A percentile compares a stretch with the other conserved stretches of the same genome.
phyloP scores from a whole-genome alignment of 2,329 filamentous ascomycete genomes.

The Aureobasidium sp. region DNA sequence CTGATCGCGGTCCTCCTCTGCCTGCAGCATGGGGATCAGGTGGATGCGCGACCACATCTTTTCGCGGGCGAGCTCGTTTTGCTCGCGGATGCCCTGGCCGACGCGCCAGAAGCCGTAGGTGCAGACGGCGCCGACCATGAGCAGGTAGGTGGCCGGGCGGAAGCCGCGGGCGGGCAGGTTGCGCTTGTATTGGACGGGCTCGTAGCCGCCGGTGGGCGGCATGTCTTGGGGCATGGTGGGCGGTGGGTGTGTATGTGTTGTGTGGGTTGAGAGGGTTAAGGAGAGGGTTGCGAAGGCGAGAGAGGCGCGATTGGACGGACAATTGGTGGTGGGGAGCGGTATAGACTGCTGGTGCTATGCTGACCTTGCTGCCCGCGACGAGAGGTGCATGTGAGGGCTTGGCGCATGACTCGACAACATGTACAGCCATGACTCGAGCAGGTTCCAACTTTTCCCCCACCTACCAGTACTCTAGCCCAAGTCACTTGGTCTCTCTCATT shows the following conservation, averaged over 20 bases:
- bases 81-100: slow-evolving; percentile 74
- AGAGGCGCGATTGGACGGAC: neutral
- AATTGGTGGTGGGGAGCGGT: neutral
- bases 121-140: slow-evolving; percentile 70
- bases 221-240: slow-evolving; percentile 90
- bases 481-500: neutral
- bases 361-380: neutral
- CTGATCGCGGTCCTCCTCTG: slow-evolving; percentile 92
- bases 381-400: neutral
- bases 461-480: neutral
- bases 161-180: slow-evolving; percentile 90
- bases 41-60: slow-evolving; percentile 98
- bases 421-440: neutral
- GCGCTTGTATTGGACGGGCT: slow-evolving; percentile 94
- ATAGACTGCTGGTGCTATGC: neutral
- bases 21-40: slow-evolving; percentile 85
- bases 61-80: slow-evolving; percentile 88
- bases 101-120: slow-evolving; percentile 84
- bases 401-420: neutral
- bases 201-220: slow-evolving; percentile 90
- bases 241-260: slow-evolving; percentile 13
- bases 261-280: neutral
- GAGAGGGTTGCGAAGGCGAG: neutral
- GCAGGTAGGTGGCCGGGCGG: slow-evolving; percentile 68
- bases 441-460: neutral